These are phyloP conservation scores for Kwoniella newhampshirensis DNA, from an alignment of 768 basidiomycete species.

Conservation along the genomic window DNA sequence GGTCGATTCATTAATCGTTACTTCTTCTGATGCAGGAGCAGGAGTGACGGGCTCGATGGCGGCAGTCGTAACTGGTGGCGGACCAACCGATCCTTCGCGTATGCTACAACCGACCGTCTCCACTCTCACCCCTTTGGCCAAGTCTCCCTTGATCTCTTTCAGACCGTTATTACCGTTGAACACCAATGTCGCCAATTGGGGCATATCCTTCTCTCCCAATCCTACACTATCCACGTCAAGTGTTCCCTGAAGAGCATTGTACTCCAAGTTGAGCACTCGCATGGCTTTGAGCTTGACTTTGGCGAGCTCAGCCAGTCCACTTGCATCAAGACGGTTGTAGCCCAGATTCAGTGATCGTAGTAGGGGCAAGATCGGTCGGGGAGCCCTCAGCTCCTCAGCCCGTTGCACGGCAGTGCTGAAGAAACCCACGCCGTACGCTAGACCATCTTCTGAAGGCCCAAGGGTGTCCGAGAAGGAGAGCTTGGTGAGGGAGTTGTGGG, in stretches of 20 bases:
- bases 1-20: not conserved
- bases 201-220: constrained; percentile 23
- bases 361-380: constrained; percentile 25
- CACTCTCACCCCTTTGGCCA: constrained; percentile 22
- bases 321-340: constrained; percentile 24
- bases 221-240: constrained; percentile 26
- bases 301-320: constrained; percentile 14
- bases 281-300: constrained; percentile 17
- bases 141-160: constrained; percentile 16
- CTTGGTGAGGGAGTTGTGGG: constrained; percentile 36
- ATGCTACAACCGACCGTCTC: constrained; percentile 33
- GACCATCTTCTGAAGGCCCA: constrained; percentile 40
- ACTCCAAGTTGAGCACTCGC: constrained; percentile 34
- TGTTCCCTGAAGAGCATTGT: constrained; percentile 30
- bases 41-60: not conserved
- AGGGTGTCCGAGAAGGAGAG: constrained; percentile 37
- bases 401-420: constrained; percentile 40
- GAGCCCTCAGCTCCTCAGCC: constrained; percentile 11
- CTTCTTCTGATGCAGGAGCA: not conserved
- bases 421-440: constrained; percentile 45
- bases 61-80: not conserved
- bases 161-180: constrained; percentile 30
- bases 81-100: constrained; percentile 8
- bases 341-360: constrained; percentile 35
- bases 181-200: constrained; percentile 25